A percentile compares a stretch with the other conserved stretches of the same genome.
Evolutionary conservation across 345 rosid genomes (phyloP).

Genomic region (Populus alba): DNA sequence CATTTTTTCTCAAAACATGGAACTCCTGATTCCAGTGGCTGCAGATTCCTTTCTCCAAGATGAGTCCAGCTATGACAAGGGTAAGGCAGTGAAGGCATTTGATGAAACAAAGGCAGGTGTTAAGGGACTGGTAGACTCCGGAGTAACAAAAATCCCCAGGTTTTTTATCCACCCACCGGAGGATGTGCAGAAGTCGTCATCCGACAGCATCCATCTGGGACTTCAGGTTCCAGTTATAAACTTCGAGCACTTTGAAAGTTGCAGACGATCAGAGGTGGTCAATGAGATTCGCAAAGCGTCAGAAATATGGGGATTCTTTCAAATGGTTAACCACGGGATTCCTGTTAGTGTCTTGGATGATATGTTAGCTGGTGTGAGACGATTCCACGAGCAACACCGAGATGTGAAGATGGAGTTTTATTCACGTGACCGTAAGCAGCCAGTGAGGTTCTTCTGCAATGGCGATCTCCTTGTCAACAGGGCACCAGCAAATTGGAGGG

Average conservation of each 20-base stretch:
- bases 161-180: constrained; percentile 39
- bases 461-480: constrained; percentile 36
- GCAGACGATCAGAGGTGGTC: constrained; percentile 19
- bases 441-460: constrained; percentile 34
- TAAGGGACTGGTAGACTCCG: constrained; percentile 45
- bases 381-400: constrained; percentile 46
- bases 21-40: neutral
- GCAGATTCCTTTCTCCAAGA: constrained; percentile 1
- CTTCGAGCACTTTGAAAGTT: constrained; percentile 22
- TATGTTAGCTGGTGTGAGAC: constrained; percentile 30
- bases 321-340: constrained; percentile 47
- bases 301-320: constrained; percentile 51
- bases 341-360: constrained; percentile 36
- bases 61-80: constrained; percentile 29
- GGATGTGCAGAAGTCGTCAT: neutral
- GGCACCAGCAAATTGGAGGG: constrained; percentile 50
- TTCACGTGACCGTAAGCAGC: constrained; percentile 29
- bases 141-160: constrained; percentile 35
- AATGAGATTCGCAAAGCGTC: constrained; percentile 30
- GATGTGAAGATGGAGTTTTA: constrained; percentile 44
- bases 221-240: constrained; percentile 42
- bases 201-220: neutral
- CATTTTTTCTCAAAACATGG: constrained; percentile 14
- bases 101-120: constrained; percentile 37
- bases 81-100: constrained; percentile 30